Conservation (phyloP, 768 basidiomycete genomes). For the Boletus fagicola region DNA sequence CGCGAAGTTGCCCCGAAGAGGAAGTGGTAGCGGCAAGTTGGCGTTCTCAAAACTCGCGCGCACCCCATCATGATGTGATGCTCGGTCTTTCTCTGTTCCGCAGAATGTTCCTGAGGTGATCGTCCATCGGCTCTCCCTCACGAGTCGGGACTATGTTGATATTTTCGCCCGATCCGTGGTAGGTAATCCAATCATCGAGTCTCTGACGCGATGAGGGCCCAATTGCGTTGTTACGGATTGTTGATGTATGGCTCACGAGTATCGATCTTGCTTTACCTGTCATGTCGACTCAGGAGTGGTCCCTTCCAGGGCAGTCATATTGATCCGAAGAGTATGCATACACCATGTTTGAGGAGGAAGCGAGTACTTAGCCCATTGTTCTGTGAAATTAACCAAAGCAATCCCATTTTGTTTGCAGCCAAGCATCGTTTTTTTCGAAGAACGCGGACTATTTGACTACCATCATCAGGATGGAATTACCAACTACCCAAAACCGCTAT, state of each 20-base stretch:
- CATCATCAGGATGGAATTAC: neutral
- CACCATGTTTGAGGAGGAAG: neutral
- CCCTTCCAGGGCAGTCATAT: neutral
- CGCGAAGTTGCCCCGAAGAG: conserved; percentile 14
- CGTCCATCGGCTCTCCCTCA: neutral
- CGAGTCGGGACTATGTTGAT: neutral
- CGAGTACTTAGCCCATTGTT: neutral
- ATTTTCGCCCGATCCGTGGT: neutral
- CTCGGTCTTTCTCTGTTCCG: neutral
- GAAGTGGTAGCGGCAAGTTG: conserved; percentile 8
- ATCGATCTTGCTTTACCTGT: neutral
- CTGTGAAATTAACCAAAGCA: neutral
- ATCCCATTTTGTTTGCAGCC: neutral
- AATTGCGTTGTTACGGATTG: neutral
- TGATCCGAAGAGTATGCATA: neutral
- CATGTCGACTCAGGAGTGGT: neutral
- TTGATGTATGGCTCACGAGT: neutral
- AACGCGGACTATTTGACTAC: neutral
- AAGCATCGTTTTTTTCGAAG: neutral
- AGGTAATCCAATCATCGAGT: neutral
- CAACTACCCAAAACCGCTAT: neutral
- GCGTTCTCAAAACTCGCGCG: neutral
- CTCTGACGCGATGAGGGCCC: neutral
- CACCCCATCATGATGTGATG: neutral
- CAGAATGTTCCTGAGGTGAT: conserved; percentile 8